Evolutionary conservation across 345 rosid species (phyloP), one percentile per base, ranked within the genome.

Genomic region (Excoecaria agallocha): DNA sequence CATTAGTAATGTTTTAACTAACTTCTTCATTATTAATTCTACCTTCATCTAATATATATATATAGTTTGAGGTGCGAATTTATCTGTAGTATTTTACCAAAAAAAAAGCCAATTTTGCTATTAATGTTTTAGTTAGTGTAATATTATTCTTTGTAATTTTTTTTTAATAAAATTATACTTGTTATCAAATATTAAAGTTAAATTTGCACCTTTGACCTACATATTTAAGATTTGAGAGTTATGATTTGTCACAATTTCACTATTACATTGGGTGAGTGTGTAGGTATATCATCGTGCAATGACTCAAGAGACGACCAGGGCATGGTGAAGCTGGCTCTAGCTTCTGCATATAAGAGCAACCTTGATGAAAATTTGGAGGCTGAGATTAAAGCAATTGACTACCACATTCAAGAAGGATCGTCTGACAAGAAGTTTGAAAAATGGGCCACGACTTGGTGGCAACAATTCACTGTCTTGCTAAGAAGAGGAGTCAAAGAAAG

Each of bases 361-460:
- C 65, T 86, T 57, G 74, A 80, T 24, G 77, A 74, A 0, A 84
- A 70, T 67, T 49, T 87, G 68, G 72, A 80, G 80, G 70, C 74
- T 70, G 82, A 87, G 61, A 37, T 85, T 41, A 61, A 80, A 56
- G 82, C 48, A 57, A 73, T 35, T 30, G 76, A 75, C 11, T 75
- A 69, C 25, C 25, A 52, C 2, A 6, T 10, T 30, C 73, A 52
- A 56, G 80, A 79, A 24, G 39, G 75, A 25, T 35, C 54, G 62
- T 63, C 66, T 66, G 78, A 79, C 37, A 69, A 78, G 76, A 45
- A 79, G n/a, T 39, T 69, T 4, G 72, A 50, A 0, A 45, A 66
- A 15, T 85, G 91, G 89, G 56, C 84, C 5, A 85, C 89, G 3
- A 84, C 84, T 11, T 89, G 94, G 91, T 82, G 85, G 87, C 89